Evolutionary conservation across 192 early-diverging fungal genomes (phyloP), one percentile per base, ranked within the genome.

Genomic region (Rhizophagus prolifer): DNA sequence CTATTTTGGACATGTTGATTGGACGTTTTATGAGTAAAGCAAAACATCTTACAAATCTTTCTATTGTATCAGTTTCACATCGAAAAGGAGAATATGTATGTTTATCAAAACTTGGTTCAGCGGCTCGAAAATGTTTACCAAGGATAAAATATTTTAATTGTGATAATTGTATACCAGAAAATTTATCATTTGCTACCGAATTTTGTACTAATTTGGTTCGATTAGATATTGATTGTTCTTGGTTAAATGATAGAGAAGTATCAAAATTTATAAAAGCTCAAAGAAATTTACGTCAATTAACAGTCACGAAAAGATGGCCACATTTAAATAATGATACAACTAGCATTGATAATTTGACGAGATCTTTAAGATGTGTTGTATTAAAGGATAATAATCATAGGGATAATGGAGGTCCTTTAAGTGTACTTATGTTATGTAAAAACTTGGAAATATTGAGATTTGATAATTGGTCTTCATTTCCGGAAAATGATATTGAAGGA

Each of bases 211-310:
- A 44, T 47, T 34, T 70, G 12, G 14, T 1, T 6, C 21, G 44
- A 30, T 70, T 70, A 70, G 44, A 44, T 25, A 70, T 70, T 28
- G 68, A 70, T 36, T 70, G 68, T 16, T 70, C 68, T 47, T 70
- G 68, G 68, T 25, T 26, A 14, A 70, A 70, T 70, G 68, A 70
- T 70, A 36, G 1, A 46, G 10, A 44, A 30, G 25, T 26, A 70
- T 26, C 25, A 9, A 26, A 14, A 47, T 21, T 70, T 14, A 9
- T 70, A 25, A 26, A 28, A 47, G 2, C 25, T 16, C 68, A 70
- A 47, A 70, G 14, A 30, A 12, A 28, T 9, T 70, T 70, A 19
- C 2, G 16, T 28, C 41, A 47, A 14, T 28, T 70, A 16, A 47
- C 26, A 23, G 44, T 70, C 6, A 70, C 2, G 7, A 70, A 70